A percentile compares a stretch with the other conserved stretches of the same genome.
Conservation (phyloP, 768 basidiomycete genomes). For the Suillus subaureus region DNA sequence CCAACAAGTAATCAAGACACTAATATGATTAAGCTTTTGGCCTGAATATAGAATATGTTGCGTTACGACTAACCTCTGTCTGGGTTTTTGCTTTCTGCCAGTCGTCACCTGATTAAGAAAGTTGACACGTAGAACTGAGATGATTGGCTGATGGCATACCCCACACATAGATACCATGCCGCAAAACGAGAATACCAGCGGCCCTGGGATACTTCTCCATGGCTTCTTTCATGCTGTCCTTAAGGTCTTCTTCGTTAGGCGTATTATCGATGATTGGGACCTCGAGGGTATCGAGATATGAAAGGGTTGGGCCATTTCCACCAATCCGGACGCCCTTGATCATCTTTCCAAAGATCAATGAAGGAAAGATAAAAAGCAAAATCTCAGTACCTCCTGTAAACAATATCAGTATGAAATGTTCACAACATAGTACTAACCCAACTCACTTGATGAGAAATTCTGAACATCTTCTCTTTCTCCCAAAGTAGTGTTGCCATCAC, state of each 20-base stretch:
- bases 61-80: conserved; percentile 57
- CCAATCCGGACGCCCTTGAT: conserved; percentile 85
- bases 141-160: conserved; percentile 44
- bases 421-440: neutral
- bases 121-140: conserved; percentile 15
- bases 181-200: conserved; percentile 72
- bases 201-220: conserved; percentile 82
- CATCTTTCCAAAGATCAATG: conserved; percentile 55
- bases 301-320: conserved; percentile 74
- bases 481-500: conserved; percentile 87
- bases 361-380: neutral
- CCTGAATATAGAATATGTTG: neutral
- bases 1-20: conserved; percentile 92
- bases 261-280: conserved; percentile 93
- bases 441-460: conserved; percentile 78
- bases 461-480: conserved; percentile 62
- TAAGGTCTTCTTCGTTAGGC: conserved; percentile 86
- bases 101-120: conserved; percentile 47
- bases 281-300: conserved; percentile 83
- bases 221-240: conserved; percentile 85
- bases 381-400: conserved; percentile 42
- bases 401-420: neutral
- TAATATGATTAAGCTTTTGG: conserved; percentile 30
- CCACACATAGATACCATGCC: conserved; percentile 88
- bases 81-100: conserved; percentile 93